Percentiles rank a stretch among this genome's conserved stretches.
Conservation (phyloP, 306 rosid species). For the Vigna mungo region DNA sequence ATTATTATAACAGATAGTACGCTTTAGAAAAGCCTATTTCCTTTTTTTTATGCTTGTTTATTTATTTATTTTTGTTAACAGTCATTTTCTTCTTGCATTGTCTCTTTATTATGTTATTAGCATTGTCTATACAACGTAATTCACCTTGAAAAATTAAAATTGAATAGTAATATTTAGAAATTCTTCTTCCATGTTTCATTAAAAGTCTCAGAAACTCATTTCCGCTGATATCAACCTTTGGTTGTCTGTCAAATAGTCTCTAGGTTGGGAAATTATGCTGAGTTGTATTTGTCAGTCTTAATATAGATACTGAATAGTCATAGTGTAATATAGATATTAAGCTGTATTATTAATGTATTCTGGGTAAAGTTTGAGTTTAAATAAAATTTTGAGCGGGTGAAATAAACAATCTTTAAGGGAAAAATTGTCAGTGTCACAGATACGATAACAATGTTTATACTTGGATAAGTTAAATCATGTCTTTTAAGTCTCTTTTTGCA, state of each 20-base stretch:
- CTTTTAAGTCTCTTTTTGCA: background rate
- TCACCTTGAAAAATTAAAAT: background rate
- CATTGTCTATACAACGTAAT: background rate
- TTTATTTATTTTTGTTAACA: background rate
- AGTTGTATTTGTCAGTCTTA: background rate
- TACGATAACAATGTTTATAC: background rate
- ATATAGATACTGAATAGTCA: constrained; percentile 13
- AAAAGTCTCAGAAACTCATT: background rate
- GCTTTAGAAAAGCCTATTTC: background rate
- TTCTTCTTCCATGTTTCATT: background rate
- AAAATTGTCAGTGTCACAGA: background rate
- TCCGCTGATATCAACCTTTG: background rate
- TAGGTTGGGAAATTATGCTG: background rate
- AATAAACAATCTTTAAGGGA: background rate
- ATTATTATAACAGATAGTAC: background rate
- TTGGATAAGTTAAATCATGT: background rate
- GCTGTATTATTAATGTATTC: background rate
- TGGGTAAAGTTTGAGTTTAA: constrained; percentile 2
- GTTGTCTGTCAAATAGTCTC: background rate
- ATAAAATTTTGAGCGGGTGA: too few species aligned
- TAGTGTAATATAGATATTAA: background rate
- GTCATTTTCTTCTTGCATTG: background rate
- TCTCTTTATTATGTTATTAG: background rate
- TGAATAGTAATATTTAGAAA: background rate
- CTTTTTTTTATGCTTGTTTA: background rate